These are phyloP conservation scores for Ploettnerulaceae sp. DNA, from an alignment of 2,329 filamentous ascomycete genomes.

Conservation along the genomic window DNA sequence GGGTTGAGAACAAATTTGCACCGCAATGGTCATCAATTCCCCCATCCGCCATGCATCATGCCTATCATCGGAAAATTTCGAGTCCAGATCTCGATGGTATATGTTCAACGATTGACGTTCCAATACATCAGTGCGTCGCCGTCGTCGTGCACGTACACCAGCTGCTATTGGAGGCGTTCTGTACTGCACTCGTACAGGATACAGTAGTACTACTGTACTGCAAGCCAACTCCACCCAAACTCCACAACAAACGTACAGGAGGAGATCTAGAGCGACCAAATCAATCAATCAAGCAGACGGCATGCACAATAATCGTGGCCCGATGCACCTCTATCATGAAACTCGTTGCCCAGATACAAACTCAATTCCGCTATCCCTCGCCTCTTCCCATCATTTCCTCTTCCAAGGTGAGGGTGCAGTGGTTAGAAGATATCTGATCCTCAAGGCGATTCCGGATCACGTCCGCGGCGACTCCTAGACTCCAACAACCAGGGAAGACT, in stretches of 20 bases:
- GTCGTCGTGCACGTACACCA: not conserved
- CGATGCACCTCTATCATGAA: too few relatives aligned
- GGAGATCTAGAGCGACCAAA: too few relatives aligned
- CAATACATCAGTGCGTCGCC: not conserved
- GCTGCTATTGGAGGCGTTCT: not conserved
- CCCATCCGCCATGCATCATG: not conserved
- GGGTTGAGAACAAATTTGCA: not conserved
- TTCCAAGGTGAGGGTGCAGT: not conserved
- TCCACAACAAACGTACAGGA: too few relatives aligned
- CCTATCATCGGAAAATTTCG: not conserved
- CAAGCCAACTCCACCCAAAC: not conserved
- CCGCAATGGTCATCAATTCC: not conserved
- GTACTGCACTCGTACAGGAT: too few relatives aligned
- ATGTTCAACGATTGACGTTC: not conserved
- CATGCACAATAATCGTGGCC: too few relatives aligned
- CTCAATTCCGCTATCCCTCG: too few relatives aligned
- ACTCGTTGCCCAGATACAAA: too few relatives aligned
- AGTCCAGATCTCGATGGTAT: not conserved
- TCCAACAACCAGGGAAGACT: slow-evolving; percentile 5
- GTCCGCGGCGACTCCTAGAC: too few relatives aligned
- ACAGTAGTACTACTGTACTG: not conserved
- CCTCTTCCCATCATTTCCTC: too few relatives aligned
- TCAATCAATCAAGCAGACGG: too few relatives aligned
- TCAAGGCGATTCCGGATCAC: not conserved
- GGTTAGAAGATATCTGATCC: not conserved